Conservation (phyloP, 805 yeast species). For the Middelhovenomyces tepae region DNA sequence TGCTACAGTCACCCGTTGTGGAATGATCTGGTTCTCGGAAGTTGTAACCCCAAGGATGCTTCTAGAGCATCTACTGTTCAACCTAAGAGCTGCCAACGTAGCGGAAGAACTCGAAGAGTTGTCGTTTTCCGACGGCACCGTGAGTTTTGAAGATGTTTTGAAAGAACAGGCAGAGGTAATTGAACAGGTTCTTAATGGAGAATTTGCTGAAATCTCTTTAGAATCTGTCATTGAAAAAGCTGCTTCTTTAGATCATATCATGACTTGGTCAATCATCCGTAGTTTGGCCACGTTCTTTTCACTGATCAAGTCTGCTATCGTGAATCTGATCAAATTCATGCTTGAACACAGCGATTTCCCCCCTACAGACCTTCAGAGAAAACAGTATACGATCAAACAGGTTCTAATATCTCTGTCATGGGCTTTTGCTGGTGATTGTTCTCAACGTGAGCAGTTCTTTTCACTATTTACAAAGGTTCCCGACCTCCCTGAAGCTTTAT, state of each 20-base stretch:
- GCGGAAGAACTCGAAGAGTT: constrained; percentile 19
- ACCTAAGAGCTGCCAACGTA: constrained; percentile 7
- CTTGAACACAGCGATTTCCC: constrained; percentile 19
- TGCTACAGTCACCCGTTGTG: constrained; percentile 90
- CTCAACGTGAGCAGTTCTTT: constrained; percentile 35
- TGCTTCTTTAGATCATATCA: constrained; percentile 36
- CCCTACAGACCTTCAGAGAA: constrained; percentile 21
- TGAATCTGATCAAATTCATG: constrained; percentile 20
- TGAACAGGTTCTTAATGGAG: no score
- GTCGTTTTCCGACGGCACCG: constrained; percentile 6
- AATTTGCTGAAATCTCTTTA: constrained; percentile 13
- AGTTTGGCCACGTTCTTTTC: constrained; percentile 34
- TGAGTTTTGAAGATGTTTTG: constrained; percentile 5
- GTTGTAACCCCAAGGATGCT: constrained; percentile 20
- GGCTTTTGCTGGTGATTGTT: constrained; percentile 58
- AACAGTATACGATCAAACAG: constrained; percentile 15
- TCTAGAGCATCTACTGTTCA: constrained; percentile 18
- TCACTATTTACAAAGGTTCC: constrained; percentile 19
- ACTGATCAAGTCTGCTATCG: constrained; percentile 32
- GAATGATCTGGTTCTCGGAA: constrained; percentile 59
- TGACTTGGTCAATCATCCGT: constrained; percentile 37
- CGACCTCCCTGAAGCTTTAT: constrained; percentile 13
- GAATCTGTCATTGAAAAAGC: constrained; percentile 24
- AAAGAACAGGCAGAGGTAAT: constrained; percentile 10
- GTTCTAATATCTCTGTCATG: constrained; percentile 38